Conservation (phyloP, 441 rosid genomes). For the Kokia cookei region DNA sequence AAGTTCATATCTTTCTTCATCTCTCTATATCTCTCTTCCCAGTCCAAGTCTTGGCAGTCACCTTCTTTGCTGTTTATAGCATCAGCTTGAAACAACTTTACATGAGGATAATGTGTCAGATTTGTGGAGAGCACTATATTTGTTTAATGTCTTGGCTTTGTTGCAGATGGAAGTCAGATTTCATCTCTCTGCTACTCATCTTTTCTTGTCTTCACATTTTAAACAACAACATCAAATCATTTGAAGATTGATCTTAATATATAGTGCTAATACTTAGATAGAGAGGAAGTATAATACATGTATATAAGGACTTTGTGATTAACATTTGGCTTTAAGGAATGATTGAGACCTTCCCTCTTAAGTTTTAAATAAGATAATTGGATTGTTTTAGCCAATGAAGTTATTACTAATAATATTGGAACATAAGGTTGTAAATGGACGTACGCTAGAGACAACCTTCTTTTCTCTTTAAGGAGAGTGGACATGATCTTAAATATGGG, state of each 20-base stretch:
- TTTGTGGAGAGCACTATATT: conserved; percentile 2
- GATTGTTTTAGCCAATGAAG: neutral
- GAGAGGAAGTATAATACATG: too few relatives aligned
- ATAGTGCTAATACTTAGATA: too few relatives aligned
- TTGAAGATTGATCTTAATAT: neutral
- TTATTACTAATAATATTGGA: neutral
- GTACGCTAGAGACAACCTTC: neutral
- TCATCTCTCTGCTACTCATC: conserved; percentile 9
- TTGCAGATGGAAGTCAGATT: conserved; percentile 19
- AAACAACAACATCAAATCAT: neutral
- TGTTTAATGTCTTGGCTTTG: neutral
- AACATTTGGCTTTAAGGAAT: conserved; percentile 11
- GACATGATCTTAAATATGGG: neutral
- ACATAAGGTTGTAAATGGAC: neutral
- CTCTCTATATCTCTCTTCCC: neutral
- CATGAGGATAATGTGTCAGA: conserved; percentile 15
- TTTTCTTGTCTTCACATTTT: conserved; percentile 14
- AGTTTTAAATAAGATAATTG: neutral
- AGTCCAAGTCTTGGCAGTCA: neutral
- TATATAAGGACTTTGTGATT: neutral
- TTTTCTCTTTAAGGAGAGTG: neutral
- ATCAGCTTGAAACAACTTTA: conserved; percentile 14
- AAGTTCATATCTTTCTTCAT: too few relatives aligned
- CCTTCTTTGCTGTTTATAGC: conserved; percentile 1
- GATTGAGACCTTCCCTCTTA: neutral